Base-by-base conservation (phyloP, 306 rosid genomes). In the Cicer bijugum region DNA sequence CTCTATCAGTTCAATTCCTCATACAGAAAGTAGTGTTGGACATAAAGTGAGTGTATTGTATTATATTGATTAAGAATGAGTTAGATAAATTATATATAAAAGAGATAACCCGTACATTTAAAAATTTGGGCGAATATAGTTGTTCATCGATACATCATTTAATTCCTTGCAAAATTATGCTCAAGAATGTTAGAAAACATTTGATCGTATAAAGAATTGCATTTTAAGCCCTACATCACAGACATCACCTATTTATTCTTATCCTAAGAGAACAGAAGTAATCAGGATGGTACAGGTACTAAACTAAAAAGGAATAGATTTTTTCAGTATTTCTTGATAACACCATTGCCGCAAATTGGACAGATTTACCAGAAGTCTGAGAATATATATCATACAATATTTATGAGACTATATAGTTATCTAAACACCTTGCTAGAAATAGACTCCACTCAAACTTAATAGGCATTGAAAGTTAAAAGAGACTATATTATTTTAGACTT, bases 1-100 rank as follows among this genome's bases (percentile, higher is more conserved):
- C 77, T 71, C 72, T 75, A 38, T 20, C 19, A 73, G 28, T 69
- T 28, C 66, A 71, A 52, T 40, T 28, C 44, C 28, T 7, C 12
- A 28, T 11, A 33, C 14, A 57, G 7, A 57, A 57, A 28, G 15
- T 28, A 58, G 64, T 6, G 33, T 58, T 11, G 39, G 64, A 58
- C 23, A 58, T 23, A 2, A 1, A 10, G 64, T 23, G 15, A 28
- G 14, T 58, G 39, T 39, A 6, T 16, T 6, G 58, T 16, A 8
- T 9, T 8, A 7, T 5, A 52, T 51, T 51, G 5, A 4, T 8
- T 51, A 51, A 51, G 48, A 60, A 55, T 53, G 65, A 33, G 46
- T 8, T 10, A 20, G 35, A 59, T 28, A 42, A 55, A 47, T 71
- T 64, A 51, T 51, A 51, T 15, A 51, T 15, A 15, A 3, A 14